phyloP scores from a whole-genome alignment of 139 green algal species.

The Ettlia oleoabundans region DNA sequence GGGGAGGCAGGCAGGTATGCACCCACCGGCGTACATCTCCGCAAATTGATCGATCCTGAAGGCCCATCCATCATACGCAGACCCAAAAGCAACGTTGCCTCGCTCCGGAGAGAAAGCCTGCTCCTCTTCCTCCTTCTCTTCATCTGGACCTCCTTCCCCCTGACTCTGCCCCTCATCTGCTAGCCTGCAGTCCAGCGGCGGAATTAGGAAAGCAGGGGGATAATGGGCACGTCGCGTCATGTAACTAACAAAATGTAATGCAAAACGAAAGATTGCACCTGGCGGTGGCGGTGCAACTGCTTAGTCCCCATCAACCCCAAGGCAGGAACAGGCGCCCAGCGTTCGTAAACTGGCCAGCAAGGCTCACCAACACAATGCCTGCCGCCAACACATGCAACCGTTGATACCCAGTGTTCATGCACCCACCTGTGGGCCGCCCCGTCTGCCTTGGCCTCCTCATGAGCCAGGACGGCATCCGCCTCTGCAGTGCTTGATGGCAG shows the following conservation, averaged over 20 bases:
- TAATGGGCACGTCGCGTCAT: too few species aligned
- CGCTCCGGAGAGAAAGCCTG: conserved; percentile 75
- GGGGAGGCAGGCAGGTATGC: background rate
- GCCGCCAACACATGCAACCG: too few species aligned
- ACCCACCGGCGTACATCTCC: conserved; percentile 79
- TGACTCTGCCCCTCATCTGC: background rate
- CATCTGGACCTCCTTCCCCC: background rate
- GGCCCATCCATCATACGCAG: conserved; percentile 94
- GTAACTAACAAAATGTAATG: too few species aligned
- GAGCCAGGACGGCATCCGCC: conserved; percentile 87
- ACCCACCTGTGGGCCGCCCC: conserved; percentile 2
- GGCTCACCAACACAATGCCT: too few species aligned
- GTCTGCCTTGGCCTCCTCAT: conserved; percentile 55
- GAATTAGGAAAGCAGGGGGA: too few species aligned
- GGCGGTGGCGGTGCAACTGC: too few species aligned
- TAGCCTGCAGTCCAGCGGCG: background rate
- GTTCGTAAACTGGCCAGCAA: too few species aligned
- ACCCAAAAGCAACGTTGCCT: conserved; percentile 96
- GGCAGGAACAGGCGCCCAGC: too few species aligned
- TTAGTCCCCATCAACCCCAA: too few species aligned
- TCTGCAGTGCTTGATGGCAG: conserved; percentile 52
- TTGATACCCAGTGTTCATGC: too few species aligned
- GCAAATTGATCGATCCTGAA: conserved; percentile 92
- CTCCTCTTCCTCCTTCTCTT: conserved; percentile 73
- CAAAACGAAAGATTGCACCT: too few species aligned